Conservation (phyloP, 1,139 yeast species). For the Pneumocystis sp. region DNA sequence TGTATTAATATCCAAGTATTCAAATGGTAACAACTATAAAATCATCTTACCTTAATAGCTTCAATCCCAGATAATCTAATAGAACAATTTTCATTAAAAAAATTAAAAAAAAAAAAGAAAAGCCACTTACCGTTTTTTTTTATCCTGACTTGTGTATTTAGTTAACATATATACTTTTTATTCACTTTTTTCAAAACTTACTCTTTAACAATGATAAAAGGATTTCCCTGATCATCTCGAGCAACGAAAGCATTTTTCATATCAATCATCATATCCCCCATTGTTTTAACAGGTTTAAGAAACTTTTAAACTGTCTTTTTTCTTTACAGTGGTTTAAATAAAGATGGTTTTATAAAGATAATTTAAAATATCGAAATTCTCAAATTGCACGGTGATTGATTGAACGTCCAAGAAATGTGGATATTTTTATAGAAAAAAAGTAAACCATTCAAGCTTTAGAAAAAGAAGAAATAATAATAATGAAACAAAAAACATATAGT, state of each 20-base stretch:
- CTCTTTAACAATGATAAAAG: conserved; percentile 91
- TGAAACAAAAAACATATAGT: neutral
- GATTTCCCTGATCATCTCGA: conserved; percentile 98
- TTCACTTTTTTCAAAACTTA: conserved; percentile 11
- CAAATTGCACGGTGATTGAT: neutral
- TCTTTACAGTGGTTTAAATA: neutral
- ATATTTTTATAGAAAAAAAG: neutral
- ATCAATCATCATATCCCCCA: conserved; percentile 58
- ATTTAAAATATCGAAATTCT: neutral
- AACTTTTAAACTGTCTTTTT: neutral
- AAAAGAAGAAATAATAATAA: neutral
- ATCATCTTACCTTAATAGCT: conserved; percentile 72
- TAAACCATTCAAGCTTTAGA: neutral
- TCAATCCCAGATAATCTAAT: conserved; percentile 72
- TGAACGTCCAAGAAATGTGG: neutral
- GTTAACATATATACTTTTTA: neutral
- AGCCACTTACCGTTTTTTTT: conserved; percentile 40
- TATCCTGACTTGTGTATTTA: conserved; percentile 44
- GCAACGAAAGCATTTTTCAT: conserved; percentile 96
- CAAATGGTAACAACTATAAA: neutral
- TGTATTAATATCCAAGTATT: neutral
- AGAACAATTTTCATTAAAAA: neutral
- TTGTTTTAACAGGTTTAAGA: neutral
- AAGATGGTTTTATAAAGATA: neutral
- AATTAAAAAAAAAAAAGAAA: neutral